Percentiles rank a stretch among this genome's conserved stretches.
Evolutionary conservation across 2,329 filamentous ascomycete species (phyloP).

Genomic region (Botrytis aclada): DNA sequence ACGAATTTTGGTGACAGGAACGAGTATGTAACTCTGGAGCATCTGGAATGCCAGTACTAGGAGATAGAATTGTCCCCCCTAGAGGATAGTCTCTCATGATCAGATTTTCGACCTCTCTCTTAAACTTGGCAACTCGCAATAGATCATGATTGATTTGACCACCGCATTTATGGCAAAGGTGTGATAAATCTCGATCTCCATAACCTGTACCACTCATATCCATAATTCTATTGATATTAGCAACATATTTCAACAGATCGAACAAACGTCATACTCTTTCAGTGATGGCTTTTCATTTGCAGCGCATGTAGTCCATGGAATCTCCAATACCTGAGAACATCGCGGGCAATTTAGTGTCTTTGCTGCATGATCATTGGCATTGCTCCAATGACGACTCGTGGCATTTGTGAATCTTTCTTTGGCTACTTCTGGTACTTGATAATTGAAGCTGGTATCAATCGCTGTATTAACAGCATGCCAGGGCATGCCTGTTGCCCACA

Average conservation of each 20-base stretch:
- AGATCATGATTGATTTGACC: constrained; percentile 52
- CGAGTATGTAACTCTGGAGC: constrained; percentile 29
- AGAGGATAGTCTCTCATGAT: constrained; percentile 51
- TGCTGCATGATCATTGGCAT: constrained; percentile 47
- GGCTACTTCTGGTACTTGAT: constrained; percentile 46
- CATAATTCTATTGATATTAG: constrained; percentile 24
- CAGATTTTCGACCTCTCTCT: constrained; percentile 51
- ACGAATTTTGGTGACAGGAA: constrained; percentile 41
- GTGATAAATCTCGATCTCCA: constrained; percentile 54
- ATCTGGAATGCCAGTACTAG: constrained; percentile 50
- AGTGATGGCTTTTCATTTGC: constrained; percentile 40
- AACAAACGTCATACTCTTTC: constrained; percentile 29
- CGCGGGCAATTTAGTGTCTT: constrained; percentile 55
- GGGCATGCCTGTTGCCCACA: constrained; percentile 64
- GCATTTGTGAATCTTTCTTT: constrained; percentile 46
- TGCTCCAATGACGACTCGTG: constrained; percentile 58
- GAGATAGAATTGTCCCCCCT: constrained; percentile 64
- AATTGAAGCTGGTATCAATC: constrained; percentile 60
- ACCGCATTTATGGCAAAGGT: constrained; percentile 51
- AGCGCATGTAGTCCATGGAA: constrained; percentile 60
- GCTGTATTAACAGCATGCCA: constrained; percentile 58
- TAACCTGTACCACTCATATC: constrained; percentile 52
- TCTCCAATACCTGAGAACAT: constrained; percentile 45
- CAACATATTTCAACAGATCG: constrained; percentile 1
- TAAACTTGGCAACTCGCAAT: constrained; percentile 61